Base-by-base conservation (phyloP, 1,284 basidiomycete species). In the Caloboletus firmus region DNA sequence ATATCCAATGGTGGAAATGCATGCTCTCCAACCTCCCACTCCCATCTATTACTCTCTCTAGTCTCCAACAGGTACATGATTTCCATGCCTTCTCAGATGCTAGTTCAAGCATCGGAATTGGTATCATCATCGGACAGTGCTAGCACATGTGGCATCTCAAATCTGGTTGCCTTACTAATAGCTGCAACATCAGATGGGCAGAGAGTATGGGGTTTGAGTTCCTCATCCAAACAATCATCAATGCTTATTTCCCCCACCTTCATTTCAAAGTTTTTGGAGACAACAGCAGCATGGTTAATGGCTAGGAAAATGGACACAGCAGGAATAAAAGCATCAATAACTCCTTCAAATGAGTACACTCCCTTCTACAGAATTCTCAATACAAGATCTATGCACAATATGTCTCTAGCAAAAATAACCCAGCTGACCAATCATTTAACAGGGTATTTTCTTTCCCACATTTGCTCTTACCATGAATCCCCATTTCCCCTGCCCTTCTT, bases 81-180 rank as follows among this genome's bases (percentile, higher is more conserved):
- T 1, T 48, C 4, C 3, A 24, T 1, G 35, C 66, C 59, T 51
- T 31, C 15, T 79, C 74, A 0, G 75, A 79, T 59, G 76, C 76
- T 8, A 78, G 76, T 66, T 74, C 72, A 12, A 11, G 13, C 1
- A 61, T 66, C n/a, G 62, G 71, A 0, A 58, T 71, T 3, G 61
- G 62, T 0, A 42, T 69, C 13, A 28, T 55, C 15, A 42, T 65
- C 5, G 37, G 51, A 4, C 26, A 39, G 1, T 5, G 32, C 0
- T 68, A 57, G 58, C n/a, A 17, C 0, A 52, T 55, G 0, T 68
- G 64, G 60, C 9, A 11, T 0, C 53, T 65, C 7, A n/a, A 6
- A 26, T 13, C 24, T 7, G 0, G 52, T 39, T 12, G 18, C 3
- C 4, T 2, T 3, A 6, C 36, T 5, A 11, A 37, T 20, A 62